Conservation (phyloP, 208 protist species). For the Acanthamoeba castellanii region DNA sequence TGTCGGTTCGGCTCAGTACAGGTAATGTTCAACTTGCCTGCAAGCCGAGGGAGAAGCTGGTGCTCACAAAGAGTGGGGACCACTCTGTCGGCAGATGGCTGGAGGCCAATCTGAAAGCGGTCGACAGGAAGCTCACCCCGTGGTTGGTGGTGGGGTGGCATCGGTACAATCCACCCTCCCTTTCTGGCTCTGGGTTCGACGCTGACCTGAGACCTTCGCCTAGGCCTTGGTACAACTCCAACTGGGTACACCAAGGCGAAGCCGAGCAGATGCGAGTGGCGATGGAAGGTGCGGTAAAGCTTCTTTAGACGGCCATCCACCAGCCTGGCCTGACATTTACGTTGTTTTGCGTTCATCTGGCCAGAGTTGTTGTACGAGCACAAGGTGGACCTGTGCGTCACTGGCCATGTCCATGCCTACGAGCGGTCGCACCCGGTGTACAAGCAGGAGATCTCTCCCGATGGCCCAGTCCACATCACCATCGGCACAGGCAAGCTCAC, state of each 20-base stretch:
- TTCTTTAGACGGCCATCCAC: neutral
- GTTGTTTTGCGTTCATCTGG: neutral
- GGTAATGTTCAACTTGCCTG: neutral
- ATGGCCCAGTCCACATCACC: slow-evolving; percentile 54
- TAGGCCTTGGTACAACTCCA: slow-evolving; percentile 51
- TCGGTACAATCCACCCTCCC: neutral
- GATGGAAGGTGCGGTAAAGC: neutral
- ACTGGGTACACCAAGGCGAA: slow-evolving; percentile 8
- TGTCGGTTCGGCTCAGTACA: neutral
- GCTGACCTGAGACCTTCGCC: no score
- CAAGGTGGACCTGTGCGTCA: slow-evolving; percentile 38
- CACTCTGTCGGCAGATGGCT: slow-evolving; percentile 13
- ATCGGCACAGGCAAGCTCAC: neutral
- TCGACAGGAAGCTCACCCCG: neutral
- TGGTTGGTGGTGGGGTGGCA: neutral
- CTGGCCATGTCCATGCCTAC: neutral
- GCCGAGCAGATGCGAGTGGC: neutral
- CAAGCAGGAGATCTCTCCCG: neutral
- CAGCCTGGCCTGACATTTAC: neutral
- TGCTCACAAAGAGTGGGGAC: neutral
- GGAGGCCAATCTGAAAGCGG: neutral
- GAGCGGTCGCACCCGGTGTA: neutral
- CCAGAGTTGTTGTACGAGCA: neutral
- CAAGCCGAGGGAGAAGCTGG: neutral
- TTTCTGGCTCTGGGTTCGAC: neutral